Base-by-base conservation (phyloP, 2,329 filamentous ascomycete genomes). In the Hymenoscyphus infarciens region DNA sequence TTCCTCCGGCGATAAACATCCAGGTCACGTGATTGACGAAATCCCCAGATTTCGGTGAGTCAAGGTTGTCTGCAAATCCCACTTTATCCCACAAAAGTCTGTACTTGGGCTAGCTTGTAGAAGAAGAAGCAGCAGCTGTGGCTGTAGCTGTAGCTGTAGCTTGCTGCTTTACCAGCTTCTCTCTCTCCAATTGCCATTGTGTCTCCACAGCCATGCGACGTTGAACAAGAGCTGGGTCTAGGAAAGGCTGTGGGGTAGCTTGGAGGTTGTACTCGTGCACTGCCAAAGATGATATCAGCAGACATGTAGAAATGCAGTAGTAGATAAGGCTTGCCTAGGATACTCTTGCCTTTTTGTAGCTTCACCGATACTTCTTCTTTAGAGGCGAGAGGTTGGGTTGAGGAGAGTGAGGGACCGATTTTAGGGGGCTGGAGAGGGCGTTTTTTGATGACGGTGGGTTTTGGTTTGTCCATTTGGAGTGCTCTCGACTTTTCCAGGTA, bases 191-290 rank as follows among this genome's bases (percentile, higher is more conserved):
- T 22, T 60, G 52, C 67, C 60, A 63, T 57, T 70, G 45, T 19
- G 64, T 63, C 22, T 68, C 64, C 25, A 56, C 62, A 59, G 64
- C 62, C 11, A 66, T 59, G 5, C 64, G 62, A 13, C 61, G 59
- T 55, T 69, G 58, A 6, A 72, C 60, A 19, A 72, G 66, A 0
- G 65, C 62, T 5, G 69, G 69, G 42, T 74, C 69, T 29, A 74
- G 62, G 49, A 73, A 73, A 11, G 71, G 71, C 59, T 69, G 67
- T 7, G 70, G 69, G 8, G 64, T 55, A 35, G 63, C 61, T 56
- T 61, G 63, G 35, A 68, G 69, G 11, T 60, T 66, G 42, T 69
- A 70, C 29, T 71, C 68, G 42, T 49, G 42, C 42, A 49, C 42
- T 49, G n/a, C 2, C 8, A 49, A 49, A 25, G 2, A 22, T 25